phyloP scores from a whole-genome alignment of 2,329 filamentous ascomycete genomes.

The Pseudogymnoascus sp. region DNA sequence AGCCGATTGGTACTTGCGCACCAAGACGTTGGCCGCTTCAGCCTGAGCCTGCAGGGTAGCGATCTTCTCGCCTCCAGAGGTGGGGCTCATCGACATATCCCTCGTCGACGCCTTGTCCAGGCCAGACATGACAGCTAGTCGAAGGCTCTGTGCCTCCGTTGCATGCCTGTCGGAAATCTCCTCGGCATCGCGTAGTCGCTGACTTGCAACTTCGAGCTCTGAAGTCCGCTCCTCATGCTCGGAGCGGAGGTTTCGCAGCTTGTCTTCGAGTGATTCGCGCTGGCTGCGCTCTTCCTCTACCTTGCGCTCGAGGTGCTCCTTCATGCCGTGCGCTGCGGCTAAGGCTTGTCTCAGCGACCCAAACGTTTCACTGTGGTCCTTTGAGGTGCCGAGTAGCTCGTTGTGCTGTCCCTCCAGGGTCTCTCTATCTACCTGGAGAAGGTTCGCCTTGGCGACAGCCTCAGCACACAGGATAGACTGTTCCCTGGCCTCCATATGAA shows the following conservation, averaged over 20 bases:
- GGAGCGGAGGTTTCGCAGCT: conserved; percentile 64
- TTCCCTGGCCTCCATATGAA: conserved; percentile 69
- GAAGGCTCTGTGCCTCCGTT: conserved; percentile 77
- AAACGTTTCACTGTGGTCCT: conserved; percentile 63
- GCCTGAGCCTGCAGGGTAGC: conserved; percentile 71
- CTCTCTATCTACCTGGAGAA: conserved; percentile 79
- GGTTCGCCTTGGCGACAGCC: conserved; percentile 61
- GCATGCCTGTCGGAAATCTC: conserved; percentile 82
- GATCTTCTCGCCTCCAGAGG: conserved; percentile 56
- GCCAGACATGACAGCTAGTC: conserved; percentile 70
- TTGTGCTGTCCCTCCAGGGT: conserved; percentile 63
- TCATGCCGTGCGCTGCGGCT: conserved; percentile 68
- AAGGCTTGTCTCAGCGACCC: conserved; percentile 70
- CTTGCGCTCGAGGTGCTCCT: conserved; percentile 66
- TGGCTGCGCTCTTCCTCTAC: conserved; percentile 73
- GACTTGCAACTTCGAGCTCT: conserved; percentile 66
- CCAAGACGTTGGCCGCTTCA: conserved; percentile 65
- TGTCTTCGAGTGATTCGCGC: conserved; percentile 66
- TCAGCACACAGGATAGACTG: conserved; percentile 71
- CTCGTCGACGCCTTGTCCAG: conserved; percentile 62
- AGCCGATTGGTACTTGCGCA: conserved; percentile 80
- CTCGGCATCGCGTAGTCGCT: conserved; percentile 75
- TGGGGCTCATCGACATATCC: conserved; percentile 39
- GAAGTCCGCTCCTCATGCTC: conserved; percentile 74
- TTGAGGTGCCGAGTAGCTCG: conserved; percentile 55